phyloP scores from a whole-genome alignment of 2,329 filamentous ascomycete species.

The Penicillium sp. region DNA sequence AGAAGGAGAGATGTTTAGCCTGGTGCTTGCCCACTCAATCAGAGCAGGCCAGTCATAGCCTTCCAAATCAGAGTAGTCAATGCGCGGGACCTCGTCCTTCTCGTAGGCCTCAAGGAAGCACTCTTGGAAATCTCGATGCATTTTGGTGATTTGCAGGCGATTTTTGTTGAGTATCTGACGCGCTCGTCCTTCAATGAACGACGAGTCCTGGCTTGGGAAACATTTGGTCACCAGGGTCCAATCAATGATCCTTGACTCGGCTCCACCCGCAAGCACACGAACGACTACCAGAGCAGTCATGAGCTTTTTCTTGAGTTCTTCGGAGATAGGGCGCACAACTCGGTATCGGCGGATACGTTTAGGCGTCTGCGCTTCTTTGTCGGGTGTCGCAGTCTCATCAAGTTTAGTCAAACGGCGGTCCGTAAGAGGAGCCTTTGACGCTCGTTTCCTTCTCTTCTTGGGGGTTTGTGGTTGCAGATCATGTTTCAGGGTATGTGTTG shows the following conservation, averaged over 20 bases:
- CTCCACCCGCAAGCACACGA: constrained; percentile 46
- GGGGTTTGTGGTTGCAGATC: neutral
- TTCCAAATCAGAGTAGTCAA: constrained; percentile 46
- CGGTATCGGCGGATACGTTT: constrained; percentile 27
- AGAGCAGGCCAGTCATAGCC: constrained; percentile 49
- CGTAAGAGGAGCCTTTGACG: neutral
- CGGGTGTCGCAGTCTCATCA: constrained; percentile 18
- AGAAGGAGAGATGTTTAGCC: constrained; percentile 41
- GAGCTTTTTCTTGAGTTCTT: constrained; percentile 35
- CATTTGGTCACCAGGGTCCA: constrained; percentile 45
- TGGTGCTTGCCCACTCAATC: constrained; percentile 47
- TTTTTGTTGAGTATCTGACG: constrained; percentile 42
- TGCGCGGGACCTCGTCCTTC: constrained; percentile 41
- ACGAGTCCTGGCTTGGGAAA: constrained; percentile 42
- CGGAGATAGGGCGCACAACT: constrained; percentile 25
- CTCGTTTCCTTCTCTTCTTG: neutral
- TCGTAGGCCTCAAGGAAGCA: constrained; percentile 48
- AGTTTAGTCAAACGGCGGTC: constrained; percentile 32
- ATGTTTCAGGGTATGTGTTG: neutral
- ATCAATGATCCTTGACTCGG: constrained; percentile 44
- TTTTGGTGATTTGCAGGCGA: constrained; percentile 42
- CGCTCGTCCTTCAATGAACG: constrained; percentile 37
- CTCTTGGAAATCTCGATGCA: constrained; percentile 50
- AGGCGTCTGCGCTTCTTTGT: constrained; percentile 10
- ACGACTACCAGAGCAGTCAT: constrained; percentile 46